These are phyloP conservation scores for Xylariaceae sp. DNA, from an alignment of 2,329 filamentous ascomycete genomes.

Conservation along the genomic window DNA sequence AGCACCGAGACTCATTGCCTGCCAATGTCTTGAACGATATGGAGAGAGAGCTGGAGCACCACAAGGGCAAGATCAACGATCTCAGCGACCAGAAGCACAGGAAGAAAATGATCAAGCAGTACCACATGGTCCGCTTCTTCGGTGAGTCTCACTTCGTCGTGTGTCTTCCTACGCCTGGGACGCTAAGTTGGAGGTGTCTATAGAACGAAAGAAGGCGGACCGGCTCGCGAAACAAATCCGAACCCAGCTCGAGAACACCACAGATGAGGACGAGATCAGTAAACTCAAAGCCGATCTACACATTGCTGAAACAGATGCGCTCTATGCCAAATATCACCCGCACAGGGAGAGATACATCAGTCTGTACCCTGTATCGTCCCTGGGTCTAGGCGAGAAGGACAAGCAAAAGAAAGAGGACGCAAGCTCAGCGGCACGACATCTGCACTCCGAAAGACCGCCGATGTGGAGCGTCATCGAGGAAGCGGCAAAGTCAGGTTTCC, in stretches of 20 bases:
- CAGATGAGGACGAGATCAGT: constrained; percentile 50
- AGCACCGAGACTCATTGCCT: constrained; percentile 60
- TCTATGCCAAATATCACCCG: constrained; percentile 73
- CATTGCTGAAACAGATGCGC: constrained; percentile 67
- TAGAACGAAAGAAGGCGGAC: constrained; percentile 71
- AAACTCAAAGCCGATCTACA: constrained; percentile 59
- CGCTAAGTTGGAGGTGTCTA: constrained; percentile 8
- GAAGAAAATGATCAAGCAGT: constrained; percentile 70
- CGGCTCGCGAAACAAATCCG: constrained; percentile 64
- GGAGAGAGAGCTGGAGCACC: constrained; percentile 68
- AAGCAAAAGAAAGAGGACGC: constrained; percentile 40
- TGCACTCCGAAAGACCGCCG: constrained; percentile 50
- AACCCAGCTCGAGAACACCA: constrained; percentile 53
- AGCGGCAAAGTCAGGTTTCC: constrained; percentile 45
- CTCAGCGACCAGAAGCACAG: constrained; percentile 60
- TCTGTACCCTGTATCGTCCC: constrained; percentile 47
- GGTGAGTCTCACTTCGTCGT: constrained; percentile 47
- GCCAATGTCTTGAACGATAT: constrained; percentile 66
- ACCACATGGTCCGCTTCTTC: constrained; percentile 83
- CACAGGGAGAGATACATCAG: constrained; percentile 69
- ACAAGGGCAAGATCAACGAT: constrained; percentile 61
- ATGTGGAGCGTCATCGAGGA: constrained; percentile 69
- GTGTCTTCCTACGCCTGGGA: not conserved
- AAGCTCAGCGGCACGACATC: constrained; percentile 40
- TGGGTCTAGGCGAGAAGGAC: constrained; percentile 31